These are phyloP conservation scores for Aspergillus sp. DNA, from an alignment of 2,329 filamentous ascomycete genomes.

Conservation along the genomic window DNA sequence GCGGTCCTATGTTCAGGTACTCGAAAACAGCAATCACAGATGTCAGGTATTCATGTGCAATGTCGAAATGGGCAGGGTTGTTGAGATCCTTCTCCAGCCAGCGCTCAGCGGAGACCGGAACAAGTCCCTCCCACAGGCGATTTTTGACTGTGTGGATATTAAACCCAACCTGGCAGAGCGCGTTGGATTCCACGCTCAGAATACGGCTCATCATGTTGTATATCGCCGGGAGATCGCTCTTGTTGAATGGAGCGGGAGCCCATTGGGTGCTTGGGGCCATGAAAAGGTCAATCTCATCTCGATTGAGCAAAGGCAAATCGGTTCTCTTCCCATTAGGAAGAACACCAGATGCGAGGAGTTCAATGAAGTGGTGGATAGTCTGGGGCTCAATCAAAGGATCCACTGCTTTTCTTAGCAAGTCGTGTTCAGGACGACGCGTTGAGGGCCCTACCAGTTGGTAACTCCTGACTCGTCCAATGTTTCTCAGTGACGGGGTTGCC, in stretches of 20 bases:
- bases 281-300: background rate
- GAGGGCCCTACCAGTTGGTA: background rate
- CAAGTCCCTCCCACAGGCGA: conserved; percentile 26
- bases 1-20: conserved; percentile 21
- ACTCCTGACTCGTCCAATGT: background rate
- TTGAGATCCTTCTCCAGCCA: conserved; percentile 25
- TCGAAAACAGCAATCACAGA: conserved; percentile 25
- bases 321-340: background rate
- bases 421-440: background rate
- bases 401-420: background rate
- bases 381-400: background rate
- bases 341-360: background rate
- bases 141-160: conserved; percentile 26
- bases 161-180: conserved; percentile 21
- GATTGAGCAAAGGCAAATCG: background rate
- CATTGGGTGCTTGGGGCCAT: background rate
- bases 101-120: conserved; percentile 21
- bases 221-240: background rate
- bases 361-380: background rate
- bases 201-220: background rate
- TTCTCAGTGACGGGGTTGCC: background rate
- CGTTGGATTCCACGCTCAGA: background rate
- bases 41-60: conserved; percentile 23
- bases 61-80: conserved; percentile 18
- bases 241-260: background rate